Percentiles rank a stretch among this genome's conserved stretches.
phyloP scores from a whole-genome alignment of 495 filamentous ascomycete species.

The Hyaloscypha hepaticicola region DNA sequence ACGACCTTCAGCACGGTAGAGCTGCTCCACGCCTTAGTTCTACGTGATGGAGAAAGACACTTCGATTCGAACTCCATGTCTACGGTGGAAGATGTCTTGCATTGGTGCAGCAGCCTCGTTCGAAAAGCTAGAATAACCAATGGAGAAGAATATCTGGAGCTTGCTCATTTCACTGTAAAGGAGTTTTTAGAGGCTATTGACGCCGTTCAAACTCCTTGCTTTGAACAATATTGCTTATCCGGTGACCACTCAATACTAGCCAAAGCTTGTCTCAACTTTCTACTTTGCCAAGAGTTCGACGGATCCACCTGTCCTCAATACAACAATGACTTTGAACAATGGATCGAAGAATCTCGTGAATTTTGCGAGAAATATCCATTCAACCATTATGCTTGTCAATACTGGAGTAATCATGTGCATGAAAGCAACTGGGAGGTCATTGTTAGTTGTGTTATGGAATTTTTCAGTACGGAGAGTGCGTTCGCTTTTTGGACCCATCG shows the following conservation, averaged over 20 bases:
- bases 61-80: slow-evolving; percentile 28
- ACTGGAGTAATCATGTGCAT: background rate
- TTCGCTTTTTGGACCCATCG: background rate
- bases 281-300: slow-evolving; percentile 11
- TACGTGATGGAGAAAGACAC: slow-evolving; percentile 15
- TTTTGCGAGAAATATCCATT: background rate
- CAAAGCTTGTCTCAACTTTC: slow-evolving; percentile 22
- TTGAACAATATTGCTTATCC: slow-evolving; percentile 16
- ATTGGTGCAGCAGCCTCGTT: slow-evolving; percentile 36
- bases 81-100: slow-evolving; percentile 30
- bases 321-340: background rate
- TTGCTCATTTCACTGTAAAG: slow-evolving; percentile 39
- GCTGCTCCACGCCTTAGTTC: slow-evolving; percentile 32
- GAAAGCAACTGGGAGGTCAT: background rate
- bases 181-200: slow-evolving; percentile 33
- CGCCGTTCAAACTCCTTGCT: background rate
- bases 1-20: slow-evolving; percentile 8
- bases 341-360: background rate
- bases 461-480: background rate
- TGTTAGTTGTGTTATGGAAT: background rate
- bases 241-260: slow-evolving; percentile 5
- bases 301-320: background rate
- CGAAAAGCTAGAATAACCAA: slow-evolving; percentile 26
- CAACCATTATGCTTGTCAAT: background rate
- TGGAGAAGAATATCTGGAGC: slow-evolving; percentile 23